phyloP scores from a whole-genome alignment of 768 basidiomycete species.

The Rhizopogon vinicolor region DNA sequence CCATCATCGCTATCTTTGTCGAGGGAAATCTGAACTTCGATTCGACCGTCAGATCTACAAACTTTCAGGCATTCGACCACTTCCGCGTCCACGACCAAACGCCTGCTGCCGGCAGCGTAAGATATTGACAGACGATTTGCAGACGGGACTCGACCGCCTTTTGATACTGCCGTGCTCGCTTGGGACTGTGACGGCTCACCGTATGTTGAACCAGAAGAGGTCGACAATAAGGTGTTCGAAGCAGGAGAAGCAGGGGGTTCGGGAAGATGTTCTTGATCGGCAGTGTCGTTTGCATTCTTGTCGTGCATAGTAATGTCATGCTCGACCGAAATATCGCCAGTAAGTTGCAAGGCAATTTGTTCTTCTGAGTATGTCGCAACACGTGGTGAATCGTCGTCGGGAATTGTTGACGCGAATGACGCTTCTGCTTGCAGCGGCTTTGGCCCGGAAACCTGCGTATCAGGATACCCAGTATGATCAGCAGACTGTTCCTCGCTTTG shows the following conservation, averaged over 20 bases:
- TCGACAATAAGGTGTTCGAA: slow-evolving; percentile 41
- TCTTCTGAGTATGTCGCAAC: slow-evolving; percentile 25
- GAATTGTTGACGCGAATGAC: slow-evolving; percentile 49
- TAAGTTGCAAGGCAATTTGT: slow-evolving; percentile 7
- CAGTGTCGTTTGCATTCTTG: slow-evolving; percentile 11
- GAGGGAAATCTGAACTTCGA: slow-evolving; percentile 73
- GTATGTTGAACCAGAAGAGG: slow-evolving; percentile 33
- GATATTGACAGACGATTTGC: slow-evolving; percentile 92
- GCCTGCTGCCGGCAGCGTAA: slow-evolving; percentile 83
- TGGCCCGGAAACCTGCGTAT: slow-evolving; percentile 34
- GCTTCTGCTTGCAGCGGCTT: slow-evolving; percentile 37
- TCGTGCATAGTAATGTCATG: slow-evolving; percentile 8
- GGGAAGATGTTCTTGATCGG: slow-evolving; percentile 42
- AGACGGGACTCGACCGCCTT: slow-evolving; percentile 50
- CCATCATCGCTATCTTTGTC: slow-evolving; percentile 49
- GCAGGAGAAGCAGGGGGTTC: slow-evolving; percentile 58
- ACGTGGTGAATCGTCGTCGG: slow-evolving; percentile 37
- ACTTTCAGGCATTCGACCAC: slow-evolving; percentile 80
- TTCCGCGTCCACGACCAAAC: slow-evolving; percentile 86
- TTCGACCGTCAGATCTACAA: slow-evolving; percentile 75
- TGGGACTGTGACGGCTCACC: slow-evolving; percentile 40
- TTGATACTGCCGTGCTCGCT: slow-evolving; percentile 15
- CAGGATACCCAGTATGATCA: slow-evolving; percentile 43
- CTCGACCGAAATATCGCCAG: slow-evolving; percentile 18
- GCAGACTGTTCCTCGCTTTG: slow-evolving; percentile 36